These are phyloP conservation scores for Bjerkandera adusta DNA, from an alignment of 1,284 basidiomycete genomes.

Conservation along the genomic window DNA sequence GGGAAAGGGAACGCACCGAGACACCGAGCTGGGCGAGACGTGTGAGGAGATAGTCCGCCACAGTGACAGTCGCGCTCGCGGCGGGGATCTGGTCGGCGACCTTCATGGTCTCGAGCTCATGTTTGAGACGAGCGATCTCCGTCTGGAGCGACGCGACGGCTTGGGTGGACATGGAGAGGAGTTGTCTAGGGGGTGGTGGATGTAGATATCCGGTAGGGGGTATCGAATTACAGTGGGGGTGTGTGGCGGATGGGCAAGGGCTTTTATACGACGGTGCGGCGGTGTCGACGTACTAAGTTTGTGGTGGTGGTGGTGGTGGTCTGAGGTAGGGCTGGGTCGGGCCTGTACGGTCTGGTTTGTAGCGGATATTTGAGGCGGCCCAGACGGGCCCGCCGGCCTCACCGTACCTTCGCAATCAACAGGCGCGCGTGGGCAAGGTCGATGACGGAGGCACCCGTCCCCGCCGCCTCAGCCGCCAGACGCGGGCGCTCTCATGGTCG, in stretches of 20 bases:
- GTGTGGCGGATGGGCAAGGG: neutral
- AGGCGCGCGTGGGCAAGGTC: too few relatives aligned
- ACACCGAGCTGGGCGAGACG: conserved; percentile 69
- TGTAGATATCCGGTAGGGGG: neutral
- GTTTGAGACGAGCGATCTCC: conserved; percentile 52
- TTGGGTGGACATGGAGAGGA: conserved; percentile 13
- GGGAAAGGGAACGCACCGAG: conserved; percentile 41
- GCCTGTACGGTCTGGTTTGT: too few relatives aligned
- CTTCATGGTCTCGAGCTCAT: conserved; percentile 47
- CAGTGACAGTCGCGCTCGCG: conserved; percentile 46
- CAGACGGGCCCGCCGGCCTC: too few relatives aligned
- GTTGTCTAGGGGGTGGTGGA: conserved; percentile 5
- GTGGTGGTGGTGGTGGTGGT: neutral
- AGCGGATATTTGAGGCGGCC: too few relatives aligned
- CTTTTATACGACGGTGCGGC: conserved; percentile 7
- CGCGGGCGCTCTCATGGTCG: too few relatives aligned
- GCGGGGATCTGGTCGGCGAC: conserved; percentile 24
- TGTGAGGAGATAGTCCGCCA: conserved; percentile 72
- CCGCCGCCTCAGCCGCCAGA: too few relatives aligned
- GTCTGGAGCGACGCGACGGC: conserved; percentile 40
- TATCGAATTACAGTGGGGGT: too few relatives aligned
- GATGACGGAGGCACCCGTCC: too few relatives aligned
- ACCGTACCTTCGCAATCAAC: too few relatives aligned
- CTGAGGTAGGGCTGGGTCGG: neutral
- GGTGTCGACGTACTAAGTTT: too few relatives aligned